Percentiles rank a stretch among this genome's conserved stretches.
Conservation (phyloP, 1,284 basidiomycete genomes). For the Vanrija pseudolonga region DNA sequence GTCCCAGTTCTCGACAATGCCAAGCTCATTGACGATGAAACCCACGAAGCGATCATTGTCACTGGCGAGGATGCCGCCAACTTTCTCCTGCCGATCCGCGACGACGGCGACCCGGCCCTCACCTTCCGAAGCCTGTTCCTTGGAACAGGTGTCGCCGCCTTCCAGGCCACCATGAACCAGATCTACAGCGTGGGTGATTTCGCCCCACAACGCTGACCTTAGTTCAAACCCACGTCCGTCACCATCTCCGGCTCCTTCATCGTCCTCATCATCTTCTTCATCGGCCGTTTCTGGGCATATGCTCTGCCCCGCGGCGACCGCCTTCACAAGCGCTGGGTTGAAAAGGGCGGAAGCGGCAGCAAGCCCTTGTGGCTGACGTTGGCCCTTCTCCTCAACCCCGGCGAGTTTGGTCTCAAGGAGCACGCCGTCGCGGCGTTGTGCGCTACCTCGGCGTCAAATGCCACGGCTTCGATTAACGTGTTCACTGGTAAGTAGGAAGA, state of each 20-base stretch:
- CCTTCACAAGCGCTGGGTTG: constrained; percentile 52
- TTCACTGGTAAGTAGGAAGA: constrained; percentile 54
- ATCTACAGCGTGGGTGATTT: constrained; percentile 11
- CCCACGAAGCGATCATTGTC: constrained; percentile 16
- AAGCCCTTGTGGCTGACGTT: constrained; percentile 20
- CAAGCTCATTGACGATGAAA: neutral
- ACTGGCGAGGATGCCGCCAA: constrained; percentile 59
- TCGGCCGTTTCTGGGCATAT: constrained; percentile 56
- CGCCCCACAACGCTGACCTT: neutral
- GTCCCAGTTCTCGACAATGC: no score
- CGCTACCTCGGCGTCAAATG: constrained; percentile 58
- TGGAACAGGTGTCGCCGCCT: constrained; percentile 58
- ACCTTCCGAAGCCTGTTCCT: constrained; percentile 60
- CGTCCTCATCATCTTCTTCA: constrained; percentile 57
- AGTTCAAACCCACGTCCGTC: constrained; percentile 61
- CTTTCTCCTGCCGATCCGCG: constrained; percentile 59
- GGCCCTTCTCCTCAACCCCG: constrained; percentile 58
- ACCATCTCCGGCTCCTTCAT: constrained; percentile 60
- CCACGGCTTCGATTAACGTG: constrained; percentile 57
- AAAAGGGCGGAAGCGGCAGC: constrained; percentile 29
- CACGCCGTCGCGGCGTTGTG: constrained; percentile 62
- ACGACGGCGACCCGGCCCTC: constrained; percentile 60
- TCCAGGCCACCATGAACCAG: constrained; percentile 53
- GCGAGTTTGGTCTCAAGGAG: constrained; percentile 59
- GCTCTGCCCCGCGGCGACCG: constrained; percentile 40